Evolutionary conservation across 192 early-diverging fungal species (phyloP).

Genomic region (Coemansia asiatica): DNA sequence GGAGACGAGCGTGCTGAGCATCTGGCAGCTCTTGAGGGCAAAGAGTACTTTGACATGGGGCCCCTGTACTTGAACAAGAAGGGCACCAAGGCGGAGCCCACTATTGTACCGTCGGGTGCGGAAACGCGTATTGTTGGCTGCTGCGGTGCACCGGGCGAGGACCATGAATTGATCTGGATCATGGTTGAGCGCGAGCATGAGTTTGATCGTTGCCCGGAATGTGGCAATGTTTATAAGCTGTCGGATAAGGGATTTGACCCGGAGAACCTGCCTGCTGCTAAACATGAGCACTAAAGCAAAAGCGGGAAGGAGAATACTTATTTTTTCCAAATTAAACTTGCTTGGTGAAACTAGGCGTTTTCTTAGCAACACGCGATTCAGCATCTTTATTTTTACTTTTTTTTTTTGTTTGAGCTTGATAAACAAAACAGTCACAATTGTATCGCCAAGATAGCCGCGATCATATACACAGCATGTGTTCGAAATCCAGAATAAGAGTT

Average conservation of each 20-base stretch:
- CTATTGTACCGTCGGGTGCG: slow-evolving; percentile 81
- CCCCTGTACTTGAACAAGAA: slow-evolving; percentile 71
- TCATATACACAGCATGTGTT: no score
- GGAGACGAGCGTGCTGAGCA: slow-evolving; percentile 91
- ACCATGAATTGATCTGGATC: slow-evolving; percentile 91
- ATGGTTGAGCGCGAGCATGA: slow-evolving; percentile 73
- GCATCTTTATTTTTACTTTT: no score
- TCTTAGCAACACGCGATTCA: no score
- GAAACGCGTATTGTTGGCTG: slow-evolving; percentile 87
- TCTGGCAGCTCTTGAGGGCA: slow-evolving; percentile 78
- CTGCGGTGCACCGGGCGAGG: slow-evolving; percentile 90
- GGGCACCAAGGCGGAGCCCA: slow-evolving; percentile 82
- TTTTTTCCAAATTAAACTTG: no score
- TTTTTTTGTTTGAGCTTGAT: neutral
- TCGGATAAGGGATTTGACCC: slow-evolving; percentile 51
- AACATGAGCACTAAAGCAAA: slow-evolving; percentile 10
- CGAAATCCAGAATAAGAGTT: no score
- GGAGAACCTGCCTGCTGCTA: slow-evolving; percentile 17
- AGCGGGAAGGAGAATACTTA: neutral
- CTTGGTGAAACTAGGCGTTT: no score
- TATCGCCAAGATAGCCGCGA: no score
- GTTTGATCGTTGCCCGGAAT: slow-evolving; percentile 93
- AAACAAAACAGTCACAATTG: slow-evolving; percentile 4
- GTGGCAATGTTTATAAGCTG: slow-evolving; percentile 79
- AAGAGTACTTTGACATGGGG: slow-evolving; percentile 85